phyloP scores from a whole-genome alignment of 2,329 filamentous ascomycete species.

The Ilyonectria mors-panacis region DNA sequence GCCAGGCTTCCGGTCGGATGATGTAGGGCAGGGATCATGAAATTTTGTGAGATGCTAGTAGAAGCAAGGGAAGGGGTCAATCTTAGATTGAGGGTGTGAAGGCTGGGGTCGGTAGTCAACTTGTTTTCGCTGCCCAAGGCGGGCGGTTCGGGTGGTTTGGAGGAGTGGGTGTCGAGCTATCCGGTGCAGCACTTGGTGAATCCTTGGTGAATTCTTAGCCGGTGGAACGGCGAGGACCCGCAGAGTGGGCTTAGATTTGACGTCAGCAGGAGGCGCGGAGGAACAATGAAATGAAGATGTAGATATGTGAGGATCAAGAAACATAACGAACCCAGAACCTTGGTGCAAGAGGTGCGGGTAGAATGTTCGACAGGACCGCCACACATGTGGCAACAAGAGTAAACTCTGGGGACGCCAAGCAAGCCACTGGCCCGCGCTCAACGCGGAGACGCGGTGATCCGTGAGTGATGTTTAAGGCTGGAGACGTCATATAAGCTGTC shows the following conservation, averaged over 20 bases:
- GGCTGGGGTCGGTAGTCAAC: conserved; percentile 30
- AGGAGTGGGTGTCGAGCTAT: conserved; percentile 37
- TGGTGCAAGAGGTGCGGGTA: conserved; percentile 38
- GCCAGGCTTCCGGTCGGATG: conserved; percentile 43
- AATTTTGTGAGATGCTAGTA: conserved; percentile 45
- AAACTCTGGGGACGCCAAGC: conserved; percentile 39
- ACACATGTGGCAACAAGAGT: conserved; percentile 35
- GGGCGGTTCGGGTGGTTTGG: conserved; percentile 34
- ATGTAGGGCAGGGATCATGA: conserved; percentile 51
- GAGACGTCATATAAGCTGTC: conserved; percentile 18
- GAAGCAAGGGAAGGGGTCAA: conserved; percentile 43
- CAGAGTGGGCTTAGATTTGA: conserved; percentile 30
- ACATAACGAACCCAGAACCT: conserved; percentile 34
- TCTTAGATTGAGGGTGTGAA: conserved; percentile 45
- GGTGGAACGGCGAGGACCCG: conserved; percentile 16
- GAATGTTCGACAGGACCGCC: conserved; percentile 41
- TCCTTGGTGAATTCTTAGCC: conserved; percentile 39
- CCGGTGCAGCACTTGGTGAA: conserved; percentile 41
- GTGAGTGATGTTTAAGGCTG: conserved; percentile 6
- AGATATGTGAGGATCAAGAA: conserved; percentile 22
- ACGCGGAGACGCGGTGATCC: conserved; percentile 16
- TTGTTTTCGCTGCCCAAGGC: conserved; percentile 34
- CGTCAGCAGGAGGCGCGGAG: conserved; percentile 29
- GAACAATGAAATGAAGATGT: conserved; percentile 21
- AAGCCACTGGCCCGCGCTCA: conserved; percentile 37